Evolutionary conservation across 768 basidiomycete genomes (phyloP).

Genomic region (Leucocoprinus sp.): DNA sequence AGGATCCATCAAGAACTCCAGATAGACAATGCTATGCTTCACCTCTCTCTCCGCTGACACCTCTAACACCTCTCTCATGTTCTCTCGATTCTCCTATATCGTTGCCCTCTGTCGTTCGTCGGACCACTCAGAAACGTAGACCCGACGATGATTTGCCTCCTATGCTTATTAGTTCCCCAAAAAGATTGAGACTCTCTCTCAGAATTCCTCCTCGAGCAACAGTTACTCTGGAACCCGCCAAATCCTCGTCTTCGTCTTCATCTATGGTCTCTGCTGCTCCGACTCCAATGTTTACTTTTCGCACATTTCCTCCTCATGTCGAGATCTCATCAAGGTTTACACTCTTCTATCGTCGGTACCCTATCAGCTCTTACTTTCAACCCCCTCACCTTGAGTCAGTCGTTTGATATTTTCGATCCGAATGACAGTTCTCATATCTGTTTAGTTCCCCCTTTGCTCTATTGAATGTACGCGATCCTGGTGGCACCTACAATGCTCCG

Average conservation of each 20-base stretch:
- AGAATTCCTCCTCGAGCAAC: not conserved
- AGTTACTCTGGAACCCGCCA: not conserved
- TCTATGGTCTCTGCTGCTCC: not conserved
- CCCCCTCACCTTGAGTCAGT: constrained; percentile 31
- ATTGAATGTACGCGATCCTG: constrained; percentile 29
- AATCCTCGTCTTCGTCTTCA: not conserved
- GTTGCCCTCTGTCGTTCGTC: not conserved
- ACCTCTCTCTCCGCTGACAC: constrained; percentile 10
- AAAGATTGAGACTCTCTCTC: constrained; percentile 5
- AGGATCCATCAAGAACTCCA: not conserved
- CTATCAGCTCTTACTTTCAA: constrained; percentile 49
- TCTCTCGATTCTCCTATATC: constrained; percentile 8
- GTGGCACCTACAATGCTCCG: constrained; percentile 53
- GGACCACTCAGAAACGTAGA: constrained; percentile 6
- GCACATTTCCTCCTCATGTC: constrained; percentile 45
- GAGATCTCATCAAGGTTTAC: constrained; percentile 42
- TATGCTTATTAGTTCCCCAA: not conserved
- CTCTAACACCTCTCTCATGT: constrained; percentile 5
- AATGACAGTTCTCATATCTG: not conserved
- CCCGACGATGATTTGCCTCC: not conserved
- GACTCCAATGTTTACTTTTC: constrained; percentile 22
- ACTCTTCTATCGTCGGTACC: constrained; percentile 65
- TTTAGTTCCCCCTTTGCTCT: constrained; percentile 29
- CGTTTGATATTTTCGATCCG: constrained; percentile 6
- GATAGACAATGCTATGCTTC: not conserved